Conservation (phyloP, 495 filamentous ascomycete species). For the Mycothermus thermophilus region DNA sequence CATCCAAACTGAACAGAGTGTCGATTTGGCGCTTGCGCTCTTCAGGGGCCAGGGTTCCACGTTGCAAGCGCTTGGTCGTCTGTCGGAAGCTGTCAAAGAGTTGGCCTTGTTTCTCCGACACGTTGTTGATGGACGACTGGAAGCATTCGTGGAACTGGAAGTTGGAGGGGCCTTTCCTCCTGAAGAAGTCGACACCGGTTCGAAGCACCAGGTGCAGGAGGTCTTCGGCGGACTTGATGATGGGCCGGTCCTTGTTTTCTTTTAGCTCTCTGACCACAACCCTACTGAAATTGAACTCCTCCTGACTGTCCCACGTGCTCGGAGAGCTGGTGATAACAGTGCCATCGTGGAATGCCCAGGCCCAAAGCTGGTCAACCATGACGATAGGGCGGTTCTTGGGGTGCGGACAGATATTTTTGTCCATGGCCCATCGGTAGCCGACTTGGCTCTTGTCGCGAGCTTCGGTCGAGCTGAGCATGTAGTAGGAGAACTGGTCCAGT, state of each 20-base stretch:
- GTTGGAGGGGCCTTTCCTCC: slow-evolving; percentile 6
- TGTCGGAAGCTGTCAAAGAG: slow-evolving; percentile 7
- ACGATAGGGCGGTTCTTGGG: slow-evolving; percentile 9
- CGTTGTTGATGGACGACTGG: slow-evolving; percentile 12
- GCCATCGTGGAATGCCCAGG: slow-evolving; percentile 10
- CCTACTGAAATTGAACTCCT: slow-evolving; percentile 7
- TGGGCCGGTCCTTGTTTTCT: slow-evolving; percentile 8
- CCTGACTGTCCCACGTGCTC: slow-evolving; percentile 4
- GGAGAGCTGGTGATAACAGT: slow-evolving; percentile 11
- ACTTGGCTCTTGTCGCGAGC: slow-evolving; percentile 11
- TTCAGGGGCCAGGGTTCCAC: slow-evolving; percentile 5
- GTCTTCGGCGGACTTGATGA: slow-evolving; percentile 9
- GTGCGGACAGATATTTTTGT: not conserved
- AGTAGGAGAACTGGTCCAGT: slow-evolving; percentile 11
- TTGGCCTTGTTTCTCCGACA: slow-evolving; percentile 7
- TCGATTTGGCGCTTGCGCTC: slow-evolving; percentile 7
- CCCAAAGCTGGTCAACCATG: slow-evolving; percentile 15
- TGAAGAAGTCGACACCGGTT: slow-evolving; percentile 11
- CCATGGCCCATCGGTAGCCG: slow-evolving; percentile 9
- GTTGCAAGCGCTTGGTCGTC: slow-evolving; percentile 5
- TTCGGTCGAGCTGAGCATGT: slow-evolving; percentile 12
- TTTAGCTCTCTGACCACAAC: slow-evolving; percentile 4
- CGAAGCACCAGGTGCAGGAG: slow-evolving; percentile 9
- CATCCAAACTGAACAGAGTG: slow-evolving; percentile 8
- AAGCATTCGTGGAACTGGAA: slow-evolving; percentile 11